Evolutionary conservation across 1,284 basidiomycete species (phyloP).

Genomic region (Sanghuangporus sanghuang): DNA sequence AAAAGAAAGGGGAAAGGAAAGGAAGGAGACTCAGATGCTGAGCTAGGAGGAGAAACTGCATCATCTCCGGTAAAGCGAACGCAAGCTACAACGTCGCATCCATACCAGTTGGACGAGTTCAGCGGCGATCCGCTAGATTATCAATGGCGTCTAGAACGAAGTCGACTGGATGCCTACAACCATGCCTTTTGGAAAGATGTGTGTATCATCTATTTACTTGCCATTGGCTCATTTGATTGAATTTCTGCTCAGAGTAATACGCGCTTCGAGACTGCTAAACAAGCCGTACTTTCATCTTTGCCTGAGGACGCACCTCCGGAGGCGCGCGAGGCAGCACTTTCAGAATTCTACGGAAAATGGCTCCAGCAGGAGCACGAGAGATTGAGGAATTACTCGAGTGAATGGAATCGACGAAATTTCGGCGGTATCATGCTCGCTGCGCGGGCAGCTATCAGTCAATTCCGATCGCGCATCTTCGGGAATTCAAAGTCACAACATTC

Average conservation of each 20-base stretch:
- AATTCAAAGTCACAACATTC: not conserved
- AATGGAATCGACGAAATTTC: conserved; percentile 59
- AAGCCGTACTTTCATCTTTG: conserved; percentile 50
- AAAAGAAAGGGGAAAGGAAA: conserved; percentile 6
- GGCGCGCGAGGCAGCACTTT: conserved; percentile 59
- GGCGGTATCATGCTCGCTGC: conserved; percentile 47
- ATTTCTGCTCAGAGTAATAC: conserved; percentile 55
- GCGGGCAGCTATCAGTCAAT: conserved; percentile 44
- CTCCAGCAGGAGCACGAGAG: conserved; percentile 55
- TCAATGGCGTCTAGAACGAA: conserved; percentile 62
- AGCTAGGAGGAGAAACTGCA: not conserved
- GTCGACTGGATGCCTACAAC: conserved; percentile 65
- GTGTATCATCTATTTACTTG: conserved; percentile 27
- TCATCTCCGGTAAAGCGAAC: conserved; percentile 3
- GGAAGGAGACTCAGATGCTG: not conserved
- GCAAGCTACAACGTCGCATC: conserved; percentile 37
- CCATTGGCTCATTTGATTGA: not conserved
- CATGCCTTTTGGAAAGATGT: conserved; percentile 76
- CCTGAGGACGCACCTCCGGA: conserved; percentile 43
- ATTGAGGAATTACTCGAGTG: conserved; percentile 51
- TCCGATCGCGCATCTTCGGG: conserved; percentile 23
- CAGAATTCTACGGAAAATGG: conserved; percentile 69
- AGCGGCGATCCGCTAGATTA: conserved; percentile 43
- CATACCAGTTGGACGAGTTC: conserved; percentile 73
- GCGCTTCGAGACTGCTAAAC: conserved; percentile 63